phyloP scores from a whole-genome alignment of 768 basidiomycete species.

The Russula ochroleuca region DNA sequence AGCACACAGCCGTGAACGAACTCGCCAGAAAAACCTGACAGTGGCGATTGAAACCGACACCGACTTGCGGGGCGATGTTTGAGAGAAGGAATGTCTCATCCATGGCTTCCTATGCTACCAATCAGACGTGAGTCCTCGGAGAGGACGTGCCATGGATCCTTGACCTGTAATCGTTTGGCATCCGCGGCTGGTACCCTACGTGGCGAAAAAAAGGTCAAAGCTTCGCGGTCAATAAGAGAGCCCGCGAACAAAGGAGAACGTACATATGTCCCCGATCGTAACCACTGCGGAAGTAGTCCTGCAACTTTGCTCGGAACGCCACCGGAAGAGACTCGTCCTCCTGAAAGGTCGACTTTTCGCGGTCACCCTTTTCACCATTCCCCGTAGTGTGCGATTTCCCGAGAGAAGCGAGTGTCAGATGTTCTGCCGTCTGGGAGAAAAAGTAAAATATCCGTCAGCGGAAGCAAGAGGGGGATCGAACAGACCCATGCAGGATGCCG shows the following conservation, averaged over 20 bases:
- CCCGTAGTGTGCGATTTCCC: constrained; percentile 45
- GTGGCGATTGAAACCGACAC: constrained; percentile 94
- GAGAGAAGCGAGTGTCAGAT: constrained; percentile 76
- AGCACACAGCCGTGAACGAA: neutral
- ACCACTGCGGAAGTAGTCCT: constrained; percentile 89
- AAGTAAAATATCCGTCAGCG: neutral
- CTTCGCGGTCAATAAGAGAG: too few species aligned
- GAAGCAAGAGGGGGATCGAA: too few species aligned
- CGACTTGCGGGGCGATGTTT: constrained; percentile 98
- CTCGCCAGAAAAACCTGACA: constrained; percentile 49
- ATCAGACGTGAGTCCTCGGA: neutral
- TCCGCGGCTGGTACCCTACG: constrained; percentile 93
- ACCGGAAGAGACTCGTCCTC: constrained; percentile 80
- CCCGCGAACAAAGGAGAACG: constrained; percentile 34
- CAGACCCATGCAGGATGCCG: constrained; percentile 92
- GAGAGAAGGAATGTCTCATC: constrained; percentile 92
- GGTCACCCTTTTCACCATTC: constrained; percentile 49
- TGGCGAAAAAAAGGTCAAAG: neutral
- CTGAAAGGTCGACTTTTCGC: constrained; percentile 69
- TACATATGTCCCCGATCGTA: constrained; percentile 98
- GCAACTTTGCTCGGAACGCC: constrained; percentile 73
- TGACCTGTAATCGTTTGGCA: constrained; percentile 80
- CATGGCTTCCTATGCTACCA: constrained; percentile 67
- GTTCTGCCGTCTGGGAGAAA: constrained; percentile 81
- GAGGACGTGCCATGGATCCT: neutral